Percentiles rank a stretch among this genome's conserved stretches.
phyloP scores from a whole-genome alignment of 768 basidiomycete species.

The Boletellus emodensis region DNA sequence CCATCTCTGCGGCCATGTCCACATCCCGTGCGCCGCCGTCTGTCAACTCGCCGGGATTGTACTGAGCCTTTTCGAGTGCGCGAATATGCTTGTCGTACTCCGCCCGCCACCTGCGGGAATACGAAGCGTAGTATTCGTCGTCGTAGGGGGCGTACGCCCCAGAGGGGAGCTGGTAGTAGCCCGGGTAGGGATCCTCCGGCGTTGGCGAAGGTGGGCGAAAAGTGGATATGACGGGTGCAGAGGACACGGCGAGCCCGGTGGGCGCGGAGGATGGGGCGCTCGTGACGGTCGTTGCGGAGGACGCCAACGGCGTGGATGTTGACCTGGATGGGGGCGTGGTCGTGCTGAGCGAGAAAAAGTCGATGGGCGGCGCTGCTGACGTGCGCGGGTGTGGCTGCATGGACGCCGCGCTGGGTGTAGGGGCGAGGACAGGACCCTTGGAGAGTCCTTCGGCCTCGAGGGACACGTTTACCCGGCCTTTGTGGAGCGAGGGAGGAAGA shows the following conservation, averaged over 20 bases:
- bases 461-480: slow-evolving; percentile 57
- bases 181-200: slow-evolving; percentile 73
- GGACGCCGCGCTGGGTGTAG: slow-evolving; percentile 1
- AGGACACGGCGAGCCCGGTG: slow-evolving; percentile 52
- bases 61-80: slow-evolving; percentile 73
- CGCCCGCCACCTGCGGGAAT: slow-evolving; percentile 67
- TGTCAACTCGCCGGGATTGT: slow-evolving; percentile 23
- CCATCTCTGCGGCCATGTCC: slow-evolving; percentile 72
- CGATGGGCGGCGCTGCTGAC: slow-evolving; percentile 38
- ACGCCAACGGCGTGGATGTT: neutral
- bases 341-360: slow-evolving; percentile 69
- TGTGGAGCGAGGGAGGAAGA: slow-evolving; percentile 54
- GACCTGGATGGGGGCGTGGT: slow-evolving; percentile 2
- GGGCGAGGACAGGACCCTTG: neutral
- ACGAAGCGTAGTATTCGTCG: slow-evolving; percentile 59
- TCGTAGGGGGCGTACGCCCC: slow-evolving; percentile 79
- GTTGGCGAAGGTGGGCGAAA: slow-evolving; percentile 74
- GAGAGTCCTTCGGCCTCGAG: slow-evolving; percentile 37
- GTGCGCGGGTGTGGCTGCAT: neutral
- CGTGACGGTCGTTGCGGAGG: slow-evolving; percentile 5
- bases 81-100: slow-evolving; percentile 72
- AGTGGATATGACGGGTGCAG: slow-evolving; percentile 65
- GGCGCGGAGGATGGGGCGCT: slow-evolving; percentile 50
- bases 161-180: slow-evolving; percentile 81
- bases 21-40: slow-evolving; percentile 48